Evolutionary conservation across 345 rosid genomes (phyloP), one percentile per base, ranked within the genome.

Genomic region (Xanthoceras sorbifolium): DNA sequence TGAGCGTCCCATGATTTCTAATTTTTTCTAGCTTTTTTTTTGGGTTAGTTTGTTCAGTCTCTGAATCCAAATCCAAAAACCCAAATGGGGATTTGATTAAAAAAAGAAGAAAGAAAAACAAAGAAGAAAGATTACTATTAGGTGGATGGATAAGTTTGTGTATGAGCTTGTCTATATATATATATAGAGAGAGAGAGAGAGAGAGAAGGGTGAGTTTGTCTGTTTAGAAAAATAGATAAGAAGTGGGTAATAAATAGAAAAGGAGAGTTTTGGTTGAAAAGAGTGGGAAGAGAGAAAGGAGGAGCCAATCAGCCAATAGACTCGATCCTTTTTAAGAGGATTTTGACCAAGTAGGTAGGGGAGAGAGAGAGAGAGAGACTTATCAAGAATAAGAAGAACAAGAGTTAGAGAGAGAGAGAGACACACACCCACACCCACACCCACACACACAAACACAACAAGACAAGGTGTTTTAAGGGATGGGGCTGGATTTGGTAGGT

Each of bases 1-100:
- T 3, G 94, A 89, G 28, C 98, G 87, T 69, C 97, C 98, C 98
- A 94, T 93, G 81, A n/a, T 15, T 50, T 38, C n/a, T n/a, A n/a
- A n/a, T n/a, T n/a, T n/a, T n/a, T n/a, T n/a, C n/a, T n/a, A n/a
- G n/a, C n/a, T 67, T 12, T 52, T 0, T 48, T 69, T 26, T 26
- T 9, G 46, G 6, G 15, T 6, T 59, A 9, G 65, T 25, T 23
- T 26, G 20, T 61, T 60, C 2, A 6, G 9, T 18, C 5, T 12
- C 63, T 12, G 46, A 23, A 42, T 42, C 11, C 46, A 42, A 42
- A 42, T 4, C 14, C 46, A 42, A 42, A 42, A 7, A 42, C 10
- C 46, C 46, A 8, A 10, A 42, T 42, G 10, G 46, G 46, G 11
- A 32, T 32, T 32, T 32, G 46, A 42, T 7, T 2, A 42, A 42